A percentile compares a stretch with the other conserved stretches of the same genome.
Evolutionary conservation across 2,329 filamentous ascomycete genomes (phyloP).

Genomic region (Aspergillus quadricinctus): DNA sequence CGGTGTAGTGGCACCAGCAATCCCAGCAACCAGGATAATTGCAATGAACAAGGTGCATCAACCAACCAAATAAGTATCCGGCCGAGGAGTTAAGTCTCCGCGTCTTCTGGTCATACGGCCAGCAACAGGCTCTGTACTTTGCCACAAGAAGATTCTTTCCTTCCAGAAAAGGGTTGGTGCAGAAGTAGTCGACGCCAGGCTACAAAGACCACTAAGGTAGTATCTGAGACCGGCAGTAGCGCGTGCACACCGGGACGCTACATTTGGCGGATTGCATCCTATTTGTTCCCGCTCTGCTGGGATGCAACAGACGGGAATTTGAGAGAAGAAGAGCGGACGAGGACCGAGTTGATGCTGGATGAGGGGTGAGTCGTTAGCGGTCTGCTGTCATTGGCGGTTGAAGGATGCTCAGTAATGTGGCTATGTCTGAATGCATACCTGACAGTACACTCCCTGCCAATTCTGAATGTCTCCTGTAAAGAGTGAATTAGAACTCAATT

Average conservation of each 20-base stretch:
- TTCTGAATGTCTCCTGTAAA: no score
- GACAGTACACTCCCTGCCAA: neutral
- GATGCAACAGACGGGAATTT: neutral
- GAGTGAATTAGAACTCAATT: no score
- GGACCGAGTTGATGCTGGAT: neutral
- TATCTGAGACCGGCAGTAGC: neutral
- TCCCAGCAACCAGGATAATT: neutral
- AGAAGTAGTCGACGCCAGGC: neutral
- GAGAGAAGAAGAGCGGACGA: neutral
- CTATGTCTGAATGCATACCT: neutral
- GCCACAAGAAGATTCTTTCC: neutral
- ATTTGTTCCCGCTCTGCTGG: conserved; percentile 6
- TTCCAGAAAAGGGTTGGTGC: neutral
- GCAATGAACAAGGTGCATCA: neutral
- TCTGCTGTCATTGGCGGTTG: neutral
- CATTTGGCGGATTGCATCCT: neutral
- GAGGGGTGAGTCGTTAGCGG: neutral
- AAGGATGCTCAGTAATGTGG: neutral
- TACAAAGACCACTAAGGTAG: neutral
- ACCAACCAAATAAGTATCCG: neutral
- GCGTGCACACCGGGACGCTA: neutral
- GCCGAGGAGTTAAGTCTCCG: neutral
- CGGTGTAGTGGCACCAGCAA: neutral
- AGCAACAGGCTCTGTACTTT: neutral
- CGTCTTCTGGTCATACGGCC: neutral